Percentiles rank a stretch among this genome's conserved stretches.
These are phyloP conservation scores for Tausonia pullulans DNA, from an alignment of 1,284 basidiomycete species.

Conservation along the genomic window DNA sequence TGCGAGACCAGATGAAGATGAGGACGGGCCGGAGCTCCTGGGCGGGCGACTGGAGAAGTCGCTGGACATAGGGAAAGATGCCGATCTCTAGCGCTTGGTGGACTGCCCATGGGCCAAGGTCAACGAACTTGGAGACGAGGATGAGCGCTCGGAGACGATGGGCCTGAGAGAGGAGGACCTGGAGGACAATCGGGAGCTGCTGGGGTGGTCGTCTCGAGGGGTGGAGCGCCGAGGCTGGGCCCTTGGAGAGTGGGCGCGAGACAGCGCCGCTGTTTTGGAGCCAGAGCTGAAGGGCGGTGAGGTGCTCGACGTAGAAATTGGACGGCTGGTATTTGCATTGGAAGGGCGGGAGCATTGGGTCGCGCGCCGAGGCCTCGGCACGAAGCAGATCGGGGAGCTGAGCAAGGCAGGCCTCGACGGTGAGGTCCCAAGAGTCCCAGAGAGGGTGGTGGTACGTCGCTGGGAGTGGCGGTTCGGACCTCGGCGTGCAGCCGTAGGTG, in stretches of 20 bases:
- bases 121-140: conserved; percentile 93
- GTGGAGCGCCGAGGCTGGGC: conserved; percentile 5
- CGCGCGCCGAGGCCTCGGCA: conserved; percentile 40
- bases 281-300: conserved; percentile 98
- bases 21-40: conserved; percentile 93
- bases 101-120: conserved; percentile 96
- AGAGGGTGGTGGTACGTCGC: conserved; percentile 90
- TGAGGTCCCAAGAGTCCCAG: conserved; percentile 97
- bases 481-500: conserved; percentile 92
- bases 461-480: conserved; percentile 83
- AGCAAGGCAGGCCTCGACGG: conserved; percentile 87
- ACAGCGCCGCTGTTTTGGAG: conserved; percentile 66
- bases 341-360: conserved; percentile 29
- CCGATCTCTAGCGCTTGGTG: conserved; percentile 95
- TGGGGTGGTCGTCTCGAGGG: conserved; percentile 68
- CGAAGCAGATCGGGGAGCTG: conserved; percentile 81
- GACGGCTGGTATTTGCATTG: conserved; percentile 62
- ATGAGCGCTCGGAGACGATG: conserved; percentile 92
- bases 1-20: conserved; percentile 98
- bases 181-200: conserved; percentile 92
- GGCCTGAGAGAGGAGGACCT: conserved; percentile 90
- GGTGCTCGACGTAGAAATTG: conserved; percentile 89
- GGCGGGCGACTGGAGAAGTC: conserved; percentile 86
- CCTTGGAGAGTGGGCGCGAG: conserved; percentile 10
- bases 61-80: conserved; percentile 97